Evolutionary conservation across 2,329 filamentous ascomycete species (phyloP), one percentile per base, ranked within the genome.

Genomic region (Sarocladium kiliense): DNA sequence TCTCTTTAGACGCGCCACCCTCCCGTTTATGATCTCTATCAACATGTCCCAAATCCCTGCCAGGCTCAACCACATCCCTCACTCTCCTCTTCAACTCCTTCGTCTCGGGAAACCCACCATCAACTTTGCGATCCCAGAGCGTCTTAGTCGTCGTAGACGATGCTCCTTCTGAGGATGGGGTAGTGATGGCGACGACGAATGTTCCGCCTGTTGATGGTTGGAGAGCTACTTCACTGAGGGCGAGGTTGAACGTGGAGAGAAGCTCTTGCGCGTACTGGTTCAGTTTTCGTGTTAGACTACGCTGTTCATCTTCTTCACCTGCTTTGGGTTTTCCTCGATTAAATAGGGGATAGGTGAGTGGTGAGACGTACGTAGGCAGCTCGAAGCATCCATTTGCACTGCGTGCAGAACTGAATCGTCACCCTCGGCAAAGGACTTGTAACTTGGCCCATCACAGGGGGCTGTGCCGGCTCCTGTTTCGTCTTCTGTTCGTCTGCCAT

Each of bases 91-190:
- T 97, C 42, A 97, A 79, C 62, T 93, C 86, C 72, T 97, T 96
- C 2, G 89, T 91, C 74, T 97, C 91, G 58, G 93, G 94, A 71
- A 99, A 99, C 0, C 94, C 92, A 27, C 89, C 89, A 66, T 97
- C 87, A 3, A 72, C 67, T 68, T 91, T 95, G 58, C 94, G 82
- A 75, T 97, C 91, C 94, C 94, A 99, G 30, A 97, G 75, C 2
- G 87, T 66, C 27, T 78, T 81, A 55, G 80, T 75, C 59, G 75
- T 63, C 25, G 49, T 42, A n/a, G 51, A 19, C 26, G 37, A 11
- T 10, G 51, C 21, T 36, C 27, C 16, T 59, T 57, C 41, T 27
- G 42, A 34, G 37, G 37, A 21, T 12, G 47, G n/a, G 56, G 54
- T 68, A 61, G 19, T 65, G 55, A 96, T 81, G 57, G 86, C 80